Evolutionary conservation across 2,329 filamentous ascomycete genomes (phyloP).

Genomic region (Cytospora schulzeri): DNA sequence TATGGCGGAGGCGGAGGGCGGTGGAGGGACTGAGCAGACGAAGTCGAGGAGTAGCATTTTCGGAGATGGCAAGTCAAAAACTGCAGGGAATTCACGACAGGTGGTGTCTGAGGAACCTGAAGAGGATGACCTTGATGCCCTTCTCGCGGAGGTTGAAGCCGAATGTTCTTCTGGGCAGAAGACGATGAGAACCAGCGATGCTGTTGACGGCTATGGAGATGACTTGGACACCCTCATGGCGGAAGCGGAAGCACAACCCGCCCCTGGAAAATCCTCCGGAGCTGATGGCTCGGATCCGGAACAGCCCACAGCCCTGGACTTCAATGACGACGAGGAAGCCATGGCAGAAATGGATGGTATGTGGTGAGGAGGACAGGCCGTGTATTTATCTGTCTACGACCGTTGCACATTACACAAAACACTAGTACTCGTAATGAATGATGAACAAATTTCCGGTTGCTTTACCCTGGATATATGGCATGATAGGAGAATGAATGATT

Average conservation of each 20-base stretch:
- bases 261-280: not conserved
- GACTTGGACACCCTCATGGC: constrained; percentile 57
- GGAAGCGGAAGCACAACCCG: constrained; percentile 41
- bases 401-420: too few relatives aligned
- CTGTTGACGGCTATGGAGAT: constrained; percentile 37
- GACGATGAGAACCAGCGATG: not conserved
- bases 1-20: constrained; percentile 52
- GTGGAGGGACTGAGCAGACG: constrained; percentile 26
- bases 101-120: constrained; percentile 32
- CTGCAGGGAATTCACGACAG: constrained; percentile 1
- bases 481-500: not conserved
- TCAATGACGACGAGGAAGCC: constrained; percentile 66
- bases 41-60: constrained; percentile 26
- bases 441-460: not conserved
- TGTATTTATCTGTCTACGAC: not conserved
- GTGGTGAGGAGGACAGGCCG: constrained; percentile 42
- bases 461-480: not conserved
- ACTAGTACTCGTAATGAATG: not conserved
- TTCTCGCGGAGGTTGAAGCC: constrained; percentile 38
- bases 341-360: constrained; percentile 66
- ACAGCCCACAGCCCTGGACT: constrained; percentile 38
- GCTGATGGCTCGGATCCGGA: not conserved
- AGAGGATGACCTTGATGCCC: constrained; percentile 41
- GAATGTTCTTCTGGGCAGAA: constrained; percentile 15
- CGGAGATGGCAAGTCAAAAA: constrained; percentile 21